Conservation (phyloP, 2,329 filamentous ascomycete genomes). For the Phaeomoniella chlamydospora region DNA sequence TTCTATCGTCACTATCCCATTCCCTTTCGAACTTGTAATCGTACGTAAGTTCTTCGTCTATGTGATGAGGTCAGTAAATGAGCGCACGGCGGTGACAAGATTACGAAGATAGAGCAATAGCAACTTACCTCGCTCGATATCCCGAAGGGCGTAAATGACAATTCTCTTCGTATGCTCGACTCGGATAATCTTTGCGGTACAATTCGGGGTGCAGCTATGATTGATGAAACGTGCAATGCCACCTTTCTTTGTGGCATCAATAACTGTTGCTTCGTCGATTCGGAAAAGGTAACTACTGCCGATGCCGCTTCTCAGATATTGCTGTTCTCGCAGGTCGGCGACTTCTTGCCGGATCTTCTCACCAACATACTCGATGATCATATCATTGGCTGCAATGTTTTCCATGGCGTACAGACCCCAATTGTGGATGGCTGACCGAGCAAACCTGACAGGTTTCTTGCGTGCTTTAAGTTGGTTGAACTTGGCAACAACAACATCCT, state of each 20-base stretch:
- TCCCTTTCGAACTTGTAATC: slow-evolving; percentile 99
- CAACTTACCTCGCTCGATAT: slow-evolving; percentile 85
- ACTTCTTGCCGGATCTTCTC: slow-evolving; percentile 96
- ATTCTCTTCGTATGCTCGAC: slow-evolving; percentile 96
- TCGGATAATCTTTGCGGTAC: slow-evolving; percentile 98
- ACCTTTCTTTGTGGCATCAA: slow-evolving; percentile 96
- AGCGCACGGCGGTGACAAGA: slow-evolving; percentile 1
- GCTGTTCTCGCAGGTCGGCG: slow-evolving; percentile 84
- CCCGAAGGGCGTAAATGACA: slow-evolving; percentile 93
- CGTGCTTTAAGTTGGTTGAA: slow-evolving; percentile 99
- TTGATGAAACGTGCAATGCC: slow-evolving; percentile 98
- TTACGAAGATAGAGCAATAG: background rate
- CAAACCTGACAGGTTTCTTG: slow-evolving; percentile 98
- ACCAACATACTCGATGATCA: slow-evolving; percentile 99
- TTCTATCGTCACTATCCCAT: slow-evolving; percentile 84
- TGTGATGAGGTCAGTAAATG: slow-evolving; percentile 7
- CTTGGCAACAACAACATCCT: slow-evolving; percentile 60
- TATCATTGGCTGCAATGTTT: slow-evolving; percentile 91
- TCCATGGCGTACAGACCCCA: slow-evolving; percentile 98
- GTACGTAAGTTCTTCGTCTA: slow-evolving; percentile 97
- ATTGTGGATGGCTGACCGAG: slow-evolving; percentile 93
- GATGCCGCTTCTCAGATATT: slow-evolving; percentile 90
- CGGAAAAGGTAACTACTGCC: slow-evolving; percentile 96
- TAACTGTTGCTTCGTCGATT: slow-evolving; percentile 93
- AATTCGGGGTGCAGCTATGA: slow-evolving; percentile 92